Base-by-base conservation (phyloP, 202 grass and related monocot species). In the Alloteropsis angusta region DNA sequence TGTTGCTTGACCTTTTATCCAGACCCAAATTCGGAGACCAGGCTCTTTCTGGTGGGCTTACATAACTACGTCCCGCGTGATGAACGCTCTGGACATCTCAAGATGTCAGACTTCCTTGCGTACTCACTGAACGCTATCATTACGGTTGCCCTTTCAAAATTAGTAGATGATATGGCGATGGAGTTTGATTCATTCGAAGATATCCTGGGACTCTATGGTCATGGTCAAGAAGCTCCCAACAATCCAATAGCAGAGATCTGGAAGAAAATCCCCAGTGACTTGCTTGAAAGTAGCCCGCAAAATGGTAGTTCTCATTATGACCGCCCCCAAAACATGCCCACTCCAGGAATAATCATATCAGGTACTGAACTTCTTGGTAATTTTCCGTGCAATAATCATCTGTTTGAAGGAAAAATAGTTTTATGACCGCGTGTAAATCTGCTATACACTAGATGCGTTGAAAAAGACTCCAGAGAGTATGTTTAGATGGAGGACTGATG, bases 171-270 rank as follows among this genome's bases (percentile, higher is more conserved):
- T 9, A 88, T 78, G 0, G 89, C 96, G 0, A 75, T 52, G 19
- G 92, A 99, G 61, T 99, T 95, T 2, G 87, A 98, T 71, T 93
- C 96, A 1, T 87, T 98, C 34, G 47, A 95, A 77, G 96, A 98
- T 52, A 90, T 92, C 21, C 73, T 95, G 4, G 53, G 90, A 26
- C 81, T 98, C 38, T 98, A 94, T 46, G 88, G 95, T 38, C 79
- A 59, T 53, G 89, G 86, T 14, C 65, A 88, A 0, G 60, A 82
- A 50, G 85, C 88, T 6, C 86, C 89, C 13, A 9, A 92, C 47
- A 15, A 65, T 12, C 74, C 76, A 5, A 17, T 45, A 14, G 84
- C 77, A 36, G 90, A 83, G 44, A 17, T 86, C 26, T 78, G 77
- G 75, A 73, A 86, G 37, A 81, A 39, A 25, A 60, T 93, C 42